Evolutionary conservation across 768 basidiomycete genomes (phyloP).

Genomic region (Rhizopogon vesiculosus): DNA sequence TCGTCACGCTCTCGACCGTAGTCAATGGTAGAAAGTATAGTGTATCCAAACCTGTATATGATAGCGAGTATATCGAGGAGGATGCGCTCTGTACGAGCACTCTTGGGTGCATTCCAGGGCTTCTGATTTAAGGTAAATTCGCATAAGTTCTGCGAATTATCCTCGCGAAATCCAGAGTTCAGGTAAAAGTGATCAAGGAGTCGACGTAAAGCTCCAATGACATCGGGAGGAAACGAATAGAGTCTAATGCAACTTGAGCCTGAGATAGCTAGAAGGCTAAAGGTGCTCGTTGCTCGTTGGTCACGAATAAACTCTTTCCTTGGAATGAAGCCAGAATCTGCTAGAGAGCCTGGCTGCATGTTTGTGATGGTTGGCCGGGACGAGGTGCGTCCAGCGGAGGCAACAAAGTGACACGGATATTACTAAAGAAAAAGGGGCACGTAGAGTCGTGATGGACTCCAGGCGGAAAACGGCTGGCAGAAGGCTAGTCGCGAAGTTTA

Average conservation of each 20-base stretch:
- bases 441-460: slow-evolving; percentile 26
- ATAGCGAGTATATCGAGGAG: slow-evolving; percentile 61
- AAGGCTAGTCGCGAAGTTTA: slow-evolving; percentile 2
- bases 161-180: slow-evolving; percentile 48
- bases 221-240: slow-evolving; percentile 58
- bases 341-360: slow-evolving; percentile 28
- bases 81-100: slow-evolving; percentile 59
- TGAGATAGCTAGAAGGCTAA: slow-evolving; percentile 68
- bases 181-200: slow-evolving; percentile 45
- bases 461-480: slow-evolving; percentile 35
- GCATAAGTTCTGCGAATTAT: slow-evolving; percentile 50
- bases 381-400: slow-evolving; percentile 15
- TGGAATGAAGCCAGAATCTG: slow-evolving; percentile 55
- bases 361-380: slow-evolving; percentile 20
- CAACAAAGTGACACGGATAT: slow-evolving; percentile 21
- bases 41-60: slow-evolving; percentile 59
- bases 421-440: slow-evolving; percentile 12
- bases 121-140: slow-evolving; percentile 67
- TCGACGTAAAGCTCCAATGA: slow-evolving; percentile 49
- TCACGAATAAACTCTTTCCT: slow-evolving; percentile 71
- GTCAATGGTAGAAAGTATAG: slow-evolving; percentile 64
- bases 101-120: slow-evolving; percentile 72
- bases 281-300: slow-evolving; percentile 48
- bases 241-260: slow-evolving; percentile 60
- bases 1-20: slow-evolving; percentile 78